Percentiles rank a stretch among this genome's conserved stretches.
Evolutionary conservation across 176 grass and related monocot genomes (phyloP).

Genomic region (Melocanna baccifera): DNA sequence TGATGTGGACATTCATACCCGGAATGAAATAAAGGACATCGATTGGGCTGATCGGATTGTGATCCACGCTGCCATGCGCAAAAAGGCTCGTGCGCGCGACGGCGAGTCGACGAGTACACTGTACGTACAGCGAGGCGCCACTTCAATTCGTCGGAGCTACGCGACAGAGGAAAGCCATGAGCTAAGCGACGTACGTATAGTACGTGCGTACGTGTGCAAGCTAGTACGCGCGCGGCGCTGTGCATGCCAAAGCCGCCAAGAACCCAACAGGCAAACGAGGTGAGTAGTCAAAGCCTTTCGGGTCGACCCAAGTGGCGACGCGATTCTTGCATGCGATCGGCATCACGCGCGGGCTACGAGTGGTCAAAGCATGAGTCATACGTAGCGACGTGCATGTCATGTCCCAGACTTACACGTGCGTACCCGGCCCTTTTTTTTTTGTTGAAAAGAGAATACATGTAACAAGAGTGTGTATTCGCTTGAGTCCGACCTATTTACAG

Average conservation of each 20-base stretch:
- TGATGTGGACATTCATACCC: neutral
- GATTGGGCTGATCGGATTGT: neutral
- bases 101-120: neutral
- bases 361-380: neutral
- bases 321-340: neutral
- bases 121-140: neutral
- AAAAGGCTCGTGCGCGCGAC: neutral
- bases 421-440: no score
- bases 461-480: no score
- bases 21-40: neutral
- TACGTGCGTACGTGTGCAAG: neutral
- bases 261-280: neutral
- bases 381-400: no score
- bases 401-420: no score
- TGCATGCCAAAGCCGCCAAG: neutral
- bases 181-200: neutral
- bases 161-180: neutral
- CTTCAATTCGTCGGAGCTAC: neutral
- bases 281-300: neutral
- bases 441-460: no score
- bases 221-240: neutral
- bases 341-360: neutral
- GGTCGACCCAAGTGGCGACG: neutral
- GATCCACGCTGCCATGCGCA: neutral
- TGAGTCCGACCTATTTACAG: no score